phyloP scores from a whole-genome alignment of 2,329 filamentous ascomycete species.

The Aschersonia sp. region DNA sequence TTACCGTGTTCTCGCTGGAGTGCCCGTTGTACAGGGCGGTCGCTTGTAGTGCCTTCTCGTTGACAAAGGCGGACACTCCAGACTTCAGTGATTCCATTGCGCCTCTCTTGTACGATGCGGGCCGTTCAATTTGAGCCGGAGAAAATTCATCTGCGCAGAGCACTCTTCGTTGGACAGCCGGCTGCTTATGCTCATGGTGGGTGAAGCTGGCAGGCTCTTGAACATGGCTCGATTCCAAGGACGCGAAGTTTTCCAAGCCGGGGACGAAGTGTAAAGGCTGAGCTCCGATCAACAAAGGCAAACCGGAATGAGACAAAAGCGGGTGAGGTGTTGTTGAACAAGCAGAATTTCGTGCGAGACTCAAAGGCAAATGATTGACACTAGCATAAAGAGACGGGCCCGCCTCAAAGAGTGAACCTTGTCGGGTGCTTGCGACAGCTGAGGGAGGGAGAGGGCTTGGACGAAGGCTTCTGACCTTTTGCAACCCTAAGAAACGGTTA shows the following conservation, averaged over 20 bases:
- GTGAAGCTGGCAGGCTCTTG: neutral
- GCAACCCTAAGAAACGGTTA: no score
- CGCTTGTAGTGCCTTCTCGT: no score
- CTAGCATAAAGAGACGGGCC: neutral
- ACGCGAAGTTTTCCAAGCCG: neutral
- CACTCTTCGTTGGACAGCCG: neutral
- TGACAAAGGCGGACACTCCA: neutral
- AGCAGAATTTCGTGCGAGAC: neutral
- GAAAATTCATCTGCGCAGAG: neutral
- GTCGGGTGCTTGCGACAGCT: no score
- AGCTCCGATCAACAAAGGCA: constrained; percentile 1
- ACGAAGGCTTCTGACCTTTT: no score
- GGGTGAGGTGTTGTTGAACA: neutral
- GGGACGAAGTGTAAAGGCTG: neutral
- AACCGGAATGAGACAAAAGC: neutral
- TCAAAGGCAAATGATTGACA: neutral
- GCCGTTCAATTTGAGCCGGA: neutral
- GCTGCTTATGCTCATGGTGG: neutral
- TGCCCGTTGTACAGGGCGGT: no score
- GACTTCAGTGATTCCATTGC: neutral
- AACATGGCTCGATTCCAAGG: neutral
- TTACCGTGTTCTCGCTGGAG: no score
- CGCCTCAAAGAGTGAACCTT: no score
- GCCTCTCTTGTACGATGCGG: neutral
- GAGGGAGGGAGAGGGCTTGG: no score